Evolutionary conservation across 2,329 filamentous ascomycete species (phyloP), one percentile per base, ranked within the genome.

Genomic region (Alternaria viburni): DNA sequence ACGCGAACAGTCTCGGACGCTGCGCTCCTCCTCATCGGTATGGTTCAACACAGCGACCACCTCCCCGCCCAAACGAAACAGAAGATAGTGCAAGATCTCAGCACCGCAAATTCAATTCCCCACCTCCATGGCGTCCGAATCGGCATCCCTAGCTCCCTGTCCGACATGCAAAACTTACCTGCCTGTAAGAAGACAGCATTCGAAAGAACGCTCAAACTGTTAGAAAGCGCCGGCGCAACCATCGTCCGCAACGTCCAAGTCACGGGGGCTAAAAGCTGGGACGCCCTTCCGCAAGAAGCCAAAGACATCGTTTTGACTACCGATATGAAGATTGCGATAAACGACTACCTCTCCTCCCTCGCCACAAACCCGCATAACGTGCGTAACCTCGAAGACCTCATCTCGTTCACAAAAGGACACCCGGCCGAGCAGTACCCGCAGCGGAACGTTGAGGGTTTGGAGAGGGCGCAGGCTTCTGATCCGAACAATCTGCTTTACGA

Each of bases 301-400:
- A 59, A 57, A 21, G 43, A 59, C 13, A 74, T 82, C 5, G 83
- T 89, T 1, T 73, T 88, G 5, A 79, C 82, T 23, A 85, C 84
- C 3, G 88, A 91, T 66, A 89, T 90, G 73, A 71, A 87, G 28
- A 71, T 79, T 28, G 83, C 87, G 49, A 78, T 91, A 2, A 79
- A 82, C 11, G 78, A 76, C 0, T 91, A 91, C 71, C 77, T 91
- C 17, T 77, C 80, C 9, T 71, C 83, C 49, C 81, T 91, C 5
- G 79, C 75, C 2, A 77, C 73, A 60, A 91, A 91, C 68, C 87
- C 87, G 0, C 76, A 86, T 62, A 81, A 83, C 54, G 79, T 91
- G 55, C 78, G 79, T 7, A 79, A 77, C 21, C 76, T 90, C 2
- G 77, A 76, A 3, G 84, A 87, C 8, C 74, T 88, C 8, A 81